phyloP scores from a whole-genome alignment of 805 yeast genomes.

The Sporopachydermia lactativora region DNA sequence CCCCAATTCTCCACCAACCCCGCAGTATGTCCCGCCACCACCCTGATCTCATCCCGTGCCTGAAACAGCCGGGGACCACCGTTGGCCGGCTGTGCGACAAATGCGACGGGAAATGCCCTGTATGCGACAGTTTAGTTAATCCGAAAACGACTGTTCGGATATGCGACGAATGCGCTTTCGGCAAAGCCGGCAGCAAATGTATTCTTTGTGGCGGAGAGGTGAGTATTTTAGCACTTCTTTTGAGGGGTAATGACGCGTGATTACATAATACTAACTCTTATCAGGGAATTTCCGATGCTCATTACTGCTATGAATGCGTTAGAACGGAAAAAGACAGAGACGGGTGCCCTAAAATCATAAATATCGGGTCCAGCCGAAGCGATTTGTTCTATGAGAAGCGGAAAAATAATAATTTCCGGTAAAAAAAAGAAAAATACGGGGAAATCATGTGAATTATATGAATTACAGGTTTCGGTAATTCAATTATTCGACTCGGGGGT shows the following conservation, averaged over 20 bases:
- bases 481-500: too few species aligned
- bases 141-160: slow-evolving; percentile 53
- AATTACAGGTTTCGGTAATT: too few species aligned
- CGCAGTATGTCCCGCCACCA: slow-evolving; percentile 84
- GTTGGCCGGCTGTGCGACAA: slow-evolving; percentile 63
- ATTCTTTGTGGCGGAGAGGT: slow-evolving; percentile 55
- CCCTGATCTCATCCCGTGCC: slow-evolving; percentile 68
- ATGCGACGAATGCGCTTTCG: slow-evolving; percentile 79
- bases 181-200: slow-evolving; percentile 49
- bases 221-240: too few species aligned
- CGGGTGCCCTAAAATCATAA: slow-evolving; percentile 81
- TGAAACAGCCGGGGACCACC: slow-evolving; percentile 69
- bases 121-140: slow-evolving; percentile 74
- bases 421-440: too few species aligned
- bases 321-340: slow-evolving; percentile 67
- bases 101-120: slow-evolving; percentile 88
- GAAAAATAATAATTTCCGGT: slow-evolving; percentile 14
- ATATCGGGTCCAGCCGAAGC: slow-evolving; percentile 62
- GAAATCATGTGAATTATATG: too few species aligned
- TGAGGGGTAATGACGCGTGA: too few species aligned
- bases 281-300: slow-evolving; percentile 54
- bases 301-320: slow-evolving; percentile 79
- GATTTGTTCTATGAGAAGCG: slow-evolving; percentile 52
- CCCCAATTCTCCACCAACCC: too few species aligned
- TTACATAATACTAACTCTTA: too few species aligned